Evolutionary conservation across 768 basidiomycete species (phyloP).

Genomic region (Collybia mongolica): DNA sequence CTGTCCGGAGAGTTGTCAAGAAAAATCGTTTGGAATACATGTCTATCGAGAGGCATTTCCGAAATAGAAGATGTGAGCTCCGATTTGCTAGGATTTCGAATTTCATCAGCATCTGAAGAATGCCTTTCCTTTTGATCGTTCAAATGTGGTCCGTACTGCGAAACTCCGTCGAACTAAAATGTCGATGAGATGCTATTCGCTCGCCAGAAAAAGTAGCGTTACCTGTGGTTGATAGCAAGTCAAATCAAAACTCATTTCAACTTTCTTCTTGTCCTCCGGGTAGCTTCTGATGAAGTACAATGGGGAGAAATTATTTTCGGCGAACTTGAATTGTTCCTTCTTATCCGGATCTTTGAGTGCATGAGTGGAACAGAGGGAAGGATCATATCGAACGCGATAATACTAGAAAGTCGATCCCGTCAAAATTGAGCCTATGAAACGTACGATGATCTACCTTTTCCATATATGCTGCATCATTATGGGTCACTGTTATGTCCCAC

Average conservation of each 20-base stretch:
- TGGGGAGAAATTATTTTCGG: slow-evolving; percentile 37
- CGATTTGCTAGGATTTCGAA: too few relatives aligned
- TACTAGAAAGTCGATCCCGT: slow-evolving; percentile 23
- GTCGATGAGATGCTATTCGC: not conserved
- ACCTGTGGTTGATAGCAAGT: slow-evolving; percentile 49
- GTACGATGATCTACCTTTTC: slow-evolving; percentile 30
- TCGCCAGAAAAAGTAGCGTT: slow-evolving; percentile 3
- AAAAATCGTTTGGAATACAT: slow-evolving; percentile 53
- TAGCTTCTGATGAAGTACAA: slow-evolving; percentile 48
- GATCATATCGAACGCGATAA: slow-evolving; percentile 36
- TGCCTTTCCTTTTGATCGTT: not conserved
- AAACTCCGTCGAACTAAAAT: slow-evolving; percentile 21
- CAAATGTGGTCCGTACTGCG: slow-evolving; percentile 12
- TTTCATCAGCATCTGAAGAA: slow-evolving; percentile 13
- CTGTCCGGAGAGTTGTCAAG: slow-evolving; percentile 38
- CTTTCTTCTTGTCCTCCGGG: slow-evolving; percentile 38
- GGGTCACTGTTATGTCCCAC: slow-evolving; percentile 50
- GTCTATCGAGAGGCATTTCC: slow-evolving; percentile 32
- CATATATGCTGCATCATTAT: slow-evolving; percentile 46
- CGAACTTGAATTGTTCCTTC: slow-evolving; percentile 31
- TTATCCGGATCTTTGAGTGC: slow-evolving; percentile 21
- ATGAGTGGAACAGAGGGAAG: slow-evolving; percentile 26
- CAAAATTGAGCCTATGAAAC: not conserved
- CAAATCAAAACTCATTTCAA: slow-evolving; percentile 54
- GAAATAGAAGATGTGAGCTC: slow-evolving; percentile 9